Evolutionary conservation across 208 protist genomes (phyloP), one percentile per base, ranked within the genome.

Genomic region (Leptomonas pyrrhocoris): DNA sequence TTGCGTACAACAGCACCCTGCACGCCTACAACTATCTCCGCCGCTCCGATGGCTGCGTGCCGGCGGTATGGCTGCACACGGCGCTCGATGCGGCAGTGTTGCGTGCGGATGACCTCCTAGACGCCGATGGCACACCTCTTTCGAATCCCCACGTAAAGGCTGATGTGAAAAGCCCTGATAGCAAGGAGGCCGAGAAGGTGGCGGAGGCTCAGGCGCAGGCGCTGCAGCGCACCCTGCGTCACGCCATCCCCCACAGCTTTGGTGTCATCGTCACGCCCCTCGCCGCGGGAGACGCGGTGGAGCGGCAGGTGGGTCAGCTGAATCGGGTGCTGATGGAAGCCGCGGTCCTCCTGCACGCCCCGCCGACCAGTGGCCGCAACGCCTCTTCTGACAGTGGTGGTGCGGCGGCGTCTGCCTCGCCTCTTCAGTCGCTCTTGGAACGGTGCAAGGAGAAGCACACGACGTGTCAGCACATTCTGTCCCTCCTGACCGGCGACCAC

Each of bases 11-110:
- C 77, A 84, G 85, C n/a, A 86, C 81, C 12, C 71, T 90, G 53
- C 86, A 92, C 68, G 89, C 78, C 9, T 90, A 88, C 64, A 89
- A 89, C 78, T 88, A 86, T 63, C 81, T 86, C 11, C 78, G 85
- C 48, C 75, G 80, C 31, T 94, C 89, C 8, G 89, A 94, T 46
- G 89, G 80, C 23, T 68, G 64, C 18, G 40, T 68, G 19, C 50
- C 80, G 2, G 83, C 83, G 45, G 68, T 94, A 58, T 88, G 84
- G 80, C 70, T 85, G 48, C 46, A 80, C 66, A 59, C 78, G 11
- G 42, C 66, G 27, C 36, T 93, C 15, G 58, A 76, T 27, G 23
- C 63, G 4, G n/a, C 48, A 2, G 21, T 30, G 6, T 45, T 86
- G 38, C n/a, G 16, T 19, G n/a, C 5, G 8, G 57, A 54, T 1